Percentiles rank a stretch among this genome's conserved stretches.
phyloP scores from a whole-genome alignment of 2,329 filamentous ascomycete genomes.

The Pezicula rhizophila region DNA sequence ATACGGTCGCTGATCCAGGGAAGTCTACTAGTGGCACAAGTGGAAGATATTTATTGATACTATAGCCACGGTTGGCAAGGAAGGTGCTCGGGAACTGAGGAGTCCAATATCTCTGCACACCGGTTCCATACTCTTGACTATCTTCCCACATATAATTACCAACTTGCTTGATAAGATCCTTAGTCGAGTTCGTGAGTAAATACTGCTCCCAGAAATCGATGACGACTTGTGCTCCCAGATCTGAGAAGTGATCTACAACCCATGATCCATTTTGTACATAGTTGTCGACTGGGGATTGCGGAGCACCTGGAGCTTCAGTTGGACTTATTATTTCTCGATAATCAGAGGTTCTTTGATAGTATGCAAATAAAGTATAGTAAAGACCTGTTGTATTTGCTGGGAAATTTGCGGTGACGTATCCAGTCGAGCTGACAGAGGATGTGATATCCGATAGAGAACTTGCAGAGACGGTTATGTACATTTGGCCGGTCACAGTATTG shows the following conservation, averaged over 20 bases:
- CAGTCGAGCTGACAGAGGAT: background rate
- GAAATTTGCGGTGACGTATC: background rate
- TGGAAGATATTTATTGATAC: conserved; percentile 27
- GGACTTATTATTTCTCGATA: conserved; percentile 13
- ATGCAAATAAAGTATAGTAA: background rate
- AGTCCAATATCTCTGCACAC: conserved; percentile 31
- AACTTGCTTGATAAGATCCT: conserved; percentile 23
- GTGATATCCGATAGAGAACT: too few relatives aligned
- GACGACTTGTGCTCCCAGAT: conserved; percentile 27
- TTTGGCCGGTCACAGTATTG: background rate
- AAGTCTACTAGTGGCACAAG: conserved; percentile 15
- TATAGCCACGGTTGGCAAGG: conserved; percentile 26
- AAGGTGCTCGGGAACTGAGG: conserved; percentile 25
- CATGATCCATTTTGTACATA: conserved; percentile 30
- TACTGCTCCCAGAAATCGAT: conserved; percentile 33
- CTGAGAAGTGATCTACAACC: conserved; percentile 32
- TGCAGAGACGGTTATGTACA: too few relatives aligned
- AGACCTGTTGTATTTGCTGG: background rate
- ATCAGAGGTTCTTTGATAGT: background rate
- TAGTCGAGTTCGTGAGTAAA: conserved; percentile 26
- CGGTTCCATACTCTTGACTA: conserved; percentile 25
- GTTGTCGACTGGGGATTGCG: conserved; percentile 12
- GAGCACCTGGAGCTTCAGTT: conserved; percentile 26
- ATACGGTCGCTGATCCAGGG: background rate
- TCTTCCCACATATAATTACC: conserved; percentile 31